These are phyloP conservation scores for Penicillium hesseltinei DNA, from an alignment of 2,329 filamentous ascomycete species.

Conservation along the genomic window DNA sequence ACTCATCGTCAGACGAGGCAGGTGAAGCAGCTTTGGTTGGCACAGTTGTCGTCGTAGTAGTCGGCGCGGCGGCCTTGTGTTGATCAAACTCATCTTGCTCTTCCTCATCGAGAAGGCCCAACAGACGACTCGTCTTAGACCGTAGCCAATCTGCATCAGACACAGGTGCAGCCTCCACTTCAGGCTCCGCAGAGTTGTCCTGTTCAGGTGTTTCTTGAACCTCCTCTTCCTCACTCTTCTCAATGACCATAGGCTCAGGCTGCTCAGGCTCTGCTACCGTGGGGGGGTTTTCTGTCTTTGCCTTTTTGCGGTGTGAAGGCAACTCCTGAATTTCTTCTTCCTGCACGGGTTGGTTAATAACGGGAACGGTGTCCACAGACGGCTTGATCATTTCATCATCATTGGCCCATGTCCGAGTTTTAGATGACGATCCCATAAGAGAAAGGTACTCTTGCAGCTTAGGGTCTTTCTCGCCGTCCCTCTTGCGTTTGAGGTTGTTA, in stretches of 20 bases:
- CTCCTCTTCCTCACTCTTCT: slow-evolving; percentile 22
- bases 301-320: slow-evolving; percentile 43
- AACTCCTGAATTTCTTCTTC: slow-evolving; percentile 32
- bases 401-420: slow-evolving; percentile 63
- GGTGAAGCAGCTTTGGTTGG: not conserved
- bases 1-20: not conserved
- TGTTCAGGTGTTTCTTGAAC: slow-evolving; percentile 16
- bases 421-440: slow-evolving; percentile 70
- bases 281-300: slow-evolving; percentile 56
- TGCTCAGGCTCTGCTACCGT: slow-evolving; percentile 2
- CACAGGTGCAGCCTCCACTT: slow-evolving; percentile 36
- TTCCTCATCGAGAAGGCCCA: slow-evolving; percentile 77
- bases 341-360: slow-evolving; percentile 24
- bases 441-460: slow-evolving; percentile 85
- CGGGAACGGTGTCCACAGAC: slow-evolving; percentile 17
- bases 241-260: slow-evolving; percentile 27
- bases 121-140: slow-evolving; percentile 78
- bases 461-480: slow-evolving; percentile 62
- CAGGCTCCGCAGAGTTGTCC: slow-evolving; percentile 22
- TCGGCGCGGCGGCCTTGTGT: slow-evolving; percentile 15
- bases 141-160: slow-evolving; percentile 90
- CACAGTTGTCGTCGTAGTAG: slow-evolving; percentile 13
- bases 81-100: slow-evolving; percentile 42
- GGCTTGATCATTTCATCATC: slow-evolving; percentile 45
- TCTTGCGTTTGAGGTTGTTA: slow-evolving; percentile 42